Percentiles rank a stretch among this genome's conserved stretches.
These are phyloP conservation scores for Gyromitra esculenta DNA, from an alignment of 2,329 filamentous ascomycete genomes.

Conservation along the genomic window DNA sequence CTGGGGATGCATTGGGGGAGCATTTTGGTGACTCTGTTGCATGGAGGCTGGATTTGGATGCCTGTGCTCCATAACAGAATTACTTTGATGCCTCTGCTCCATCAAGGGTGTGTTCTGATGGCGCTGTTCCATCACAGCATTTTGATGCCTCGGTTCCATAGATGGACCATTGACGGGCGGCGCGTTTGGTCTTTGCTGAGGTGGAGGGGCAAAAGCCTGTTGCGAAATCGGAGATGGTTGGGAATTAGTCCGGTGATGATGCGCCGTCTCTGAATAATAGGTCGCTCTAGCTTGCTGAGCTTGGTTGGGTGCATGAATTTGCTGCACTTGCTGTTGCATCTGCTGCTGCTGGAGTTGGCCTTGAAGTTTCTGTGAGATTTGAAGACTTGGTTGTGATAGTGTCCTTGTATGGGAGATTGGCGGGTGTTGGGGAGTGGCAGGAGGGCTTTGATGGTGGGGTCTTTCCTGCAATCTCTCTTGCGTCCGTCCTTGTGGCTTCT, in stretches of 20 bases:
- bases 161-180: constrained; percentile 21
- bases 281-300: constrained; percentile 19
- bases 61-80: constrained; percentile 34
- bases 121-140: constrained; percentile 23
- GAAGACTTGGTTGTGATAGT: constrained; percentile 28
- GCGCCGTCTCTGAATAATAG: constrained; percentile 28
- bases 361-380: constrained; percentile 39
- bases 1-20: constrained; percentile 20
- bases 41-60: constrained; percentile 19
- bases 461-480: constrained; percentile 19
- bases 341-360: constrained; percentile 43
- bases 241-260: constrained; percentile 35
- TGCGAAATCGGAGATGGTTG: constrained; percentile 36
- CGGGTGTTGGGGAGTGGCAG: constrained; percentile 18
- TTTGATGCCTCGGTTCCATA: constrained; percentile 30
- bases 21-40: constrained; percentile 35
- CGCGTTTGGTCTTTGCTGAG: constrained; percentile 29
- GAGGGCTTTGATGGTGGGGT: constrained; percentile 29
- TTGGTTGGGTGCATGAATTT: constrained; percentile 13
- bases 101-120: constrained; percentile 17
- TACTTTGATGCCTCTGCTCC: constrained; percentile 40
- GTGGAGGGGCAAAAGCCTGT: constrained; percentile 15
- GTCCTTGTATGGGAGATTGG: constrained; percentile 28
- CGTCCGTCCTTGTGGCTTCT: constrained; percentile 8
- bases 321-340: constrained; percentile 23